phyloP scores from a whole-genome alignment of 2,329 filamentous ascomycete species.

The Fusarium oligoseptatum region DNA sequence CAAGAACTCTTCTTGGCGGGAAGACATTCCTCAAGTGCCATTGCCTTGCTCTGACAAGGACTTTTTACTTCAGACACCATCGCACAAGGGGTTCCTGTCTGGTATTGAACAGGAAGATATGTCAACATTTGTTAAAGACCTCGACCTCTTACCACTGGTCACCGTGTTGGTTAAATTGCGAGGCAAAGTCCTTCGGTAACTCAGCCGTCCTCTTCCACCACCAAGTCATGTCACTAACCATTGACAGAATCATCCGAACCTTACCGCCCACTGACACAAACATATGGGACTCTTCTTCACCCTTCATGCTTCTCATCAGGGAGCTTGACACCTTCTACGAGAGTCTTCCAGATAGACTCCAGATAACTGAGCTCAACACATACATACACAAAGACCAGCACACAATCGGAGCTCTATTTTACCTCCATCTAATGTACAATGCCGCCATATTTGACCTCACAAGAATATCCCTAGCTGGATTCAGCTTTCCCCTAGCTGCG shows the following conservation, averaged over 20 bases:
- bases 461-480: slow-evolving; percentile 10
- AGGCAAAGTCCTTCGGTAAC: slow-evolving; percentile 2
- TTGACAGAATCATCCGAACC: background rate
- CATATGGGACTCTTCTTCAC: background rate
- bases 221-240: background rate
- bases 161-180: background rate
- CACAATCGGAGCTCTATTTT: slow-evolving; percentile 5
- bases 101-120: background rate
- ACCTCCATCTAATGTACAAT: slow-evolving; percentile 10
- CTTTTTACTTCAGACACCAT: slow-evolving; percentile 1
- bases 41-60: slow-evolving; percentile 2
- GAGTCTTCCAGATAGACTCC: background rate
- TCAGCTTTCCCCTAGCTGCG: slow-evolving; percentile 11
- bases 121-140: background rate
- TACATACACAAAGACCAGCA: slow-evolving; percentile 12
- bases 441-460: slow-evolving; percentile 19
- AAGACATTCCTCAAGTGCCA: background rate
- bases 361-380: background rate
- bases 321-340: background rate
- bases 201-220: too few species aligned
- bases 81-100: background rate
- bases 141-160: background rate
- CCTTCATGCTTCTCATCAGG: background rate
- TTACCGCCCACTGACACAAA: background rate
- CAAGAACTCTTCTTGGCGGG: slow-evolving; percentile 5